These are phyloP conservation scores for Erigeron philadelphicus DNA, from an alignment of 140 eudicot species.

Conservation along the genomic window DNA sequence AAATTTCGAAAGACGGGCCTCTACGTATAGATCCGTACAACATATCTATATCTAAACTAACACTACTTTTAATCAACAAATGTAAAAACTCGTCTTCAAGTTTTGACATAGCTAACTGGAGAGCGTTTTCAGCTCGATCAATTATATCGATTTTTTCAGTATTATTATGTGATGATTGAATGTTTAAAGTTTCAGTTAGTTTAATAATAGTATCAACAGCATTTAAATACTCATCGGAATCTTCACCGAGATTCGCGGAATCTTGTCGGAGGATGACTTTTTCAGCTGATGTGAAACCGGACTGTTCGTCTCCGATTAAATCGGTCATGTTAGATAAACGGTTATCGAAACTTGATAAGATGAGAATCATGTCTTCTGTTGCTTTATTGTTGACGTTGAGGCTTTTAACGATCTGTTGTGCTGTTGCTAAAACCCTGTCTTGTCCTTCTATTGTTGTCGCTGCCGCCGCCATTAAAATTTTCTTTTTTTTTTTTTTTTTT, in stretches of 20 bases:
- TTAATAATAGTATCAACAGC: constrained; percentile 66
- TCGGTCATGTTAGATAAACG: constrained; percentile 61
- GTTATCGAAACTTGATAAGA: constrained; percentile 67
- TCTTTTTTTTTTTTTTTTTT: too few relatives aligned
- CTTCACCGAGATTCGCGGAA: constrained; percentile 25
- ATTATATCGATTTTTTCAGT: constrained; percentile 25
- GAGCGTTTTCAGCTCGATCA: constrained; percentile 79
- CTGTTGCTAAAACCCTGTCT: constrained; percentile 69
- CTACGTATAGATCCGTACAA: constrained; percentile 56
- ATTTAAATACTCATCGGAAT: constrained; percentile 43
- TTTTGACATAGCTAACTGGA: constrained; percentile 70
- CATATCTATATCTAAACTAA: constrained; percentile 54
- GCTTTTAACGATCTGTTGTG: constrained; percentile 68
- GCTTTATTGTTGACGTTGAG: constrained; percentile 53
- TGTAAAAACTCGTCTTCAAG: constrained; percentile 82
- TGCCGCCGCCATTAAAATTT: not conserved
- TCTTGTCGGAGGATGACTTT: constrained; percentile 42
- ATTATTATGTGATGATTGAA: constrained; percentile 19
- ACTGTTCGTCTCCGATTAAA: constrained; percentile 26
- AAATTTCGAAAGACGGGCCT: constrained; percentile 40
- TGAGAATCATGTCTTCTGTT: constrained; percentile 62
- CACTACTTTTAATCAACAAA: constrained; percentile 46
- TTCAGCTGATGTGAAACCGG: constrained; percentile 48
- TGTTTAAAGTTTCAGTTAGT: constrained; percentile 40
- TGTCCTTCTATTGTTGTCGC: constrained; percentile 55